These are phyloP conservation scores for Boletus barrowsii DNA, from an alignment of 768 basidiomycete species.

Conservation along the genomic window DNA sequence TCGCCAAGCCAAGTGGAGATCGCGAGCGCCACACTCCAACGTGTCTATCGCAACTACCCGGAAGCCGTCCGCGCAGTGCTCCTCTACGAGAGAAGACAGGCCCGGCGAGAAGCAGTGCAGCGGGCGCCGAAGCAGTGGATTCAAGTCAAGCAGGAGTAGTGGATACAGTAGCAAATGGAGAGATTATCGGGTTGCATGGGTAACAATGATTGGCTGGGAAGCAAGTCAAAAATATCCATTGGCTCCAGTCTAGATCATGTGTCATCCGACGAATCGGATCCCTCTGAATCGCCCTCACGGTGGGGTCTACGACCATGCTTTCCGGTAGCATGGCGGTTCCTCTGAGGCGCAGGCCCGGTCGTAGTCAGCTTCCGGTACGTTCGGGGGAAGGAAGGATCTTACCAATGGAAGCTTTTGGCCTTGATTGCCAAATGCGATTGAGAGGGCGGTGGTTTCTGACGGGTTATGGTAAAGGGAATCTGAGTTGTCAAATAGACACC, in stretches of 20 bases:
- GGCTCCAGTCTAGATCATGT: conserved; percentile 22
- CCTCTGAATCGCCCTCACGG: conserved; percentile 56
- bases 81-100: conserved; percentile 34
- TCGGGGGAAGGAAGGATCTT: conserved; percentile 34
- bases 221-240: conserved; percentile 5
- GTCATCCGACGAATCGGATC: conserved; percentile 69
- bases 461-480: conserved; percentile 21
- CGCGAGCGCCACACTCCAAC: conserved; percentile 41
- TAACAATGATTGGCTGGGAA: conserved; percentile 18
- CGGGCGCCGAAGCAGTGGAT: conserved; percentile 21
- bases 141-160: conserved; percentile 13
- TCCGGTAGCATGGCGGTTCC: conserved; percentile 75
- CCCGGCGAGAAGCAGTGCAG: conserved; percentile 18
- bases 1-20: conserved; percentile 24
- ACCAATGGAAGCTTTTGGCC: conserved; percentile 87
- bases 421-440: conserved; percentile 86
- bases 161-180: conserved; percentile 27
- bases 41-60: conserved; percentile 52
- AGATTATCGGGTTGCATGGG: conserved; percentile 19
- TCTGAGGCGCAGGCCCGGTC: conserved; percentile 41
- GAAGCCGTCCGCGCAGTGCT: conserved; percentile 35
- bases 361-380: conserved; percentile 20
- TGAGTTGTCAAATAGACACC: conserved; percentile 8
- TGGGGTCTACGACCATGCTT: conserved; percentile 57
- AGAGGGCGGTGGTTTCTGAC: conserved; percentile 82